Evolutionary conservation across 768 basidiomycete species (phyloP).

Genomic region (Leccinum subgranulosum): DNA sequence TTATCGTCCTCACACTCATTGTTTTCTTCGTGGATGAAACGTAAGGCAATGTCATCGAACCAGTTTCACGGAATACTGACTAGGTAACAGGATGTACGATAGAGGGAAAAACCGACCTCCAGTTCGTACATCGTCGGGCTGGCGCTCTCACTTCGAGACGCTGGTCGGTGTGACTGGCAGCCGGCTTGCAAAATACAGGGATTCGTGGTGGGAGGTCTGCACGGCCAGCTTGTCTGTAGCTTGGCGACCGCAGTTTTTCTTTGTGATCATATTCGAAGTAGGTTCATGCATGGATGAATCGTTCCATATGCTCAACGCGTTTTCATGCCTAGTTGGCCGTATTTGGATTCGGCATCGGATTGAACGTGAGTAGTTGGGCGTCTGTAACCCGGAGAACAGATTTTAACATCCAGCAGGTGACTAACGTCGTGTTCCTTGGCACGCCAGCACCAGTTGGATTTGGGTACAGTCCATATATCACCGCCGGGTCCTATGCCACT

Average conservation of each 20-base stretch:
- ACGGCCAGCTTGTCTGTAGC: conserved; percentile 37
- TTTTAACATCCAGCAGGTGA: conserved; percentile 35
- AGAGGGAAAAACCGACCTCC: conserved; percentile 37
- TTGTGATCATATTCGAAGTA: conserved; percentile 40
- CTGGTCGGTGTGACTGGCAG: conserved; percentile 47
- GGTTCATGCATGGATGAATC: background rate
- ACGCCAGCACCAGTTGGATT: conserved; percentile 45
- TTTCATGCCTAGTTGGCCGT: conserved; percentile 32
- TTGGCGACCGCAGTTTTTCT: conserved; percentile 49
- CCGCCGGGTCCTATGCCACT: conserved; percentile 44
- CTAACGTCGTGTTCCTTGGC: conserved; percentile 53
- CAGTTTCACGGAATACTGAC: background rate
- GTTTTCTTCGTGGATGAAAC: conserved; percentile 49
- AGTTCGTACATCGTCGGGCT: conserved; percentile 23
- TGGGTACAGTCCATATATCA: conserved; percentile 39
- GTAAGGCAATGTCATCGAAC: conserved; percentile 24
- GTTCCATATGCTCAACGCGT: background rate
- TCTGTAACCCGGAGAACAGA: background rate
- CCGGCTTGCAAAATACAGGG: conserved; percentile 44
- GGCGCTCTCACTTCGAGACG: conserved; percentile 43
- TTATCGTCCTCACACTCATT: conserved; percentile 45
- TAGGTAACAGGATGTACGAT: conserved; percentile 43
- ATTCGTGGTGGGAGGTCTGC: conserved; percentile 36
- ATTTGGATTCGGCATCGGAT: conserved; percentile 50
- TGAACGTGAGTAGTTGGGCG: conserved; percentile 32